These are phyloP conservation scores for Geotrichum bryndzae DNA, from an alignment of 1,139 yeast species.

Conservation along the genomic window DNA sequence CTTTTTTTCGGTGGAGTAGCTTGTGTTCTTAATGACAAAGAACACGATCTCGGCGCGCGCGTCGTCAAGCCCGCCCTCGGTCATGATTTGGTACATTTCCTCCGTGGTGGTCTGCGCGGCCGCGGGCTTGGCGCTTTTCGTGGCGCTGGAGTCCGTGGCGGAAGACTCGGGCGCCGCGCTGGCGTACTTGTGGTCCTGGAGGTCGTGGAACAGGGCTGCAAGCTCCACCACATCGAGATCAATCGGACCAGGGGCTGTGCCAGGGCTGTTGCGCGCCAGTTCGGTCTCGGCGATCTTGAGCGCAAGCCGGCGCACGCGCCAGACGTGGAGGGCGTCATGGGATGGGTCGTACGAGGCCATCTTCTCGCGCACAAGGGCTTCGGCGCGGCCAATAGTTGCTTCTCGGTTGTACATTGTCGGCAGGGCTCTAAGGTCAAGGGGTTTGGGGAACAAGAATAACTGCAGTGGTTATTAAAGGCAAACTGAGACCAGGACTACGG, in stretches of 20 bases:
- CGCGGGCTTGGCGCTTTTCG: too few species aligned
- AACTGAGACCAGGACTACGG: neutral
- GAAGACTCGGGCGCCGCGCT: too few species aligned
- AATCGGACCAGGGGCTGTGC: slow-evolving; percentile 10
- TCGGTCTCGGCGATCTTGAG: slow-evolving; percentile 24
- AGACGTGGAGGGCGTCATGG: slow-evolving; percentile 33
- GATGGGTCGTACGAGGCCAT: slow-evolving; percentile 33
- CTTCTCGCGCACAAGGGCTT: slow-evolving; percentile 22
- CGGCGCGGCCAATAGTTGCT: slow-evolving; percentile 10
- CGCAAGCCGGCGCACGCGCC: slow-evolving; percentile 32
- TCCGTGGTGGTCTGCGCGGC: slow-evolving; percentile 13
- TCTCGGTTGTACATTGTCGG: neutral
- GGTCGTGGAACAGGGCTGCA: slow-evolving; percentile 37
- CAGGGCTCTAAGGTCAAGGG: neutral
- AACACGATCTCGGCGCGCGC: slow-evolving; percentile 25
- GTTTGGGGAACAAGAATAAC: neutral
- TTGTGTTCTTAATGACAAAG: slow-evolving; percentile 29
- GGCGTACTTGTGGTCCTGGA: slow-evolving; percentile 36
- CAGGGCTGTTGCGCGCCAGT: slow-evolving; percentile 1
- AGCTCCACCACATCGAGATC: slow-evolving; percentile 33
- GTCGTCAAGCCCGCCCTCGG: slow-evolving; percentile 21
- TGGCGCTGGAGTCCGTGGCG: too few species aligned
- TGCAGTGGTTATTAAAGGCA: neutral
- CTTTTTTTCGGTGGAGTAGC: slow-evolving; percentile 32
- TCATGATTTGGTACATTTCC: slow-evolving; percentile 20